These are phyloP conservation scores for Lactarius akahatsu DNA, from an alignment of 768 basidiomycete species.

Conservation along the genomic window DNA sequence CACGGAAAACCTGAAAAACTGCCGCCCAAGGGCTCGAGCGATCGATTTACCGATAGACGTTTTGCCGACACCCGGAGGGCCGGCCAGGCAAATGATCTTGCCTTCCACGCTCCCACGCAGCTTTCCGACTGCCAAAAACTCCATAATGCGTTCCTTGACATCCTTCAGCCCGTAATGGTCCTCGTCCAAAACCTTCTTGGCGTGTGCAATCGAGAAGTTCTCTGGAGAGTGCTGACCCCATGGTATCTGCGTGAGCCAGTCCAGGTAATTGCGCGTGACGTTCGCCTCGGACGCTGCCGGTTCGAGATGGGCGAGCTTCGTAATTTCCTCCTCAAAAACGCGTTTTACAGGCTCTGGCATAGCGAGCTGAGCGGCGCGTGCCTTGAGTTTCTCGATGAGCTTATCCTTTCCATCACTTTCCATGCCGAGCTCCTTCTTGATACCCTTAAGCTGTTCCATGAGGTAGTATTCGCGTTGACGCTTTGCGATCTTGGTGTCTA, in stretches of 20 bases:
- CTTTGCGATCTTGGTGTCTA: constrained; percentile 93
- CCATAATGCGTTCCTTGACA: constrained; percentile 90
- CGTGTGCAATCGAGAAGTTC: constrained; percentile 85
- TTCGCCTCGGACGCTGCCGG: constrained; percentile 91
- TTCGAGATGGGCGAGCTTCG: constrained; percentile 85
- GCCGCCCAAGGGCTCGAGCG: constrained; percentile 81
- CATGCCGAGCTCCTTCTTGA: constrained; percentile 96
- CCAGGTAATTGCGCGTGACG: constrained; percentile 91
- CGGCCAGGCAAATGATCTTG: constrained; percentile 95
- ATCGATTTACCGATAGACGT: constrained; percentile 96
- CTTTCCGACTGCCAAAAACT: constrained; percentile 95
- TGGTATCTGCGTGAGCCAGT: constrained; percentile 93
- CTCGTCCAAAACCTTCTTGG: constrained; percentile 82
- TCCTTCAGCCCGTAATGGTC: constrained; percentile 93
- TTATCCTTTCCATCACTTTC: constrained; percentile 95
- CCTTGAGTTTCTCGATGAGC: constrained; percentile 87
- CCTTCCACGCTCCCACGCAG: constrained; percentile 93
- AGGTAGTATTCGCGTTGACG: constrained; percentile 93
- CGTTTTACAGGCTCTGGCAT: constrained; percentile 91
- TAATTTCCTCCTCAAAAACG: constrained; percentile 95
- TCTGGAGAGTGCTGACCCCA: constrained; percentile 96
- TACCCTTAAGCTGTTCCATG: constrained; percentile 95
- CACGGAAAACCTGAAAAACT: constrained; percentile 96
- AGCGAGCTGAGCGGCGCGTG: constrained; percentile 73
- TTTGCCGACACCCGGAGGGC: constrained; percentile 97